These are phyloP conservation scores for Suillus lakei DNA, from an alignment of 768 basidiomycete genomes.

Conservation along the genomic window DNA sequence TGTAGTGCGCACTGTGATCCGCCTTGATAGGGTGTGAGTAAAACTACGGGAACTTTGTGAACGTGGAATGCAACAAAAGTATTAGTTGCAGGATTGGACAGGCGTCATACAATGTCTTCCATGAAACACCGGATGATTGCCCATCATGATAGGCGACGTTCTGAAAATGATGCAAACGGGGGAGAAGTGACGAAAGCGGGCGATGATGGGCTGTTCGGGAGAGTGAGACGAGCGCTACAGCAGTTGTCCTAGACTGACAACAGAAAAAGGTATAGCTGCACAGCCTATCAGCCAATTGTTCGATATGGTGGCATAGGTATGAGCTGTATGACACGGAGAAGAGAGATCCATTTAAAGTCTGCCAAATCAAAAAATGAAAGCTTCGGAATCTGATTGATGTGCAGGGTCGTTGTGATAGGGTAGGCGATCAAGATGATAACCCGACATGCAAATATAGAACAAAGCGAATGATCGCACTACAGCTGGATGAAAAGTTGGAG, in stretches of 20 bases:
- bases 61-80: not conserved
- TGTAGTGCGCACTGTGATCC: not conserved
- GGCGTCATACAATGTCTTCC: not conserved
- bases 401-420: conserved; percentile 43
- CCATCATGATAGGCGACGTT: conserved; percentile 1
- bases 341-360: conserved; percentile 28
- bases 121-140: conserved; percentile 3
- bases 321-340: conserved; percentile 26
- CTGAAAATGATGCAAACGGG: not conserved
- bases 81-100: not conserved
- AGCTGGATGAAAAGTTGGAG: conserved; percentile 26
- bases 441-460: conserved; percentile 26
- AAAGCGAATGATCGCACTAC: conserved; percentile 25
- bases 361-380: conserved; percentile 26
- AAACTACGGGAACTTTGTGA: not conserved
- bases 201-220: not conserved
- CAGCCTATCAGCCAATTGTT: conserved; percentile 27
- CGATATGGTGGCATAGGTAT: conserved; percentile 22
- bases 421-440: conserved; percentile 40
- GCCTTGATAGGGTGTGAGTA: not conserved
- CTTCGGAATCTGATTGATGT: conserved; percentile 39
- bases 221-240: conserved; percentile 9
- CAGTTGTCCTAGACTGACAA: conserved; percentile 8
- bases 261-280: not conserved
- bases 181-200: not conserved